phyloP scores from a whole-genome alignment of 176 grass and related monocot genomes.

The Miscanthus lutarioriparius region DNA sequence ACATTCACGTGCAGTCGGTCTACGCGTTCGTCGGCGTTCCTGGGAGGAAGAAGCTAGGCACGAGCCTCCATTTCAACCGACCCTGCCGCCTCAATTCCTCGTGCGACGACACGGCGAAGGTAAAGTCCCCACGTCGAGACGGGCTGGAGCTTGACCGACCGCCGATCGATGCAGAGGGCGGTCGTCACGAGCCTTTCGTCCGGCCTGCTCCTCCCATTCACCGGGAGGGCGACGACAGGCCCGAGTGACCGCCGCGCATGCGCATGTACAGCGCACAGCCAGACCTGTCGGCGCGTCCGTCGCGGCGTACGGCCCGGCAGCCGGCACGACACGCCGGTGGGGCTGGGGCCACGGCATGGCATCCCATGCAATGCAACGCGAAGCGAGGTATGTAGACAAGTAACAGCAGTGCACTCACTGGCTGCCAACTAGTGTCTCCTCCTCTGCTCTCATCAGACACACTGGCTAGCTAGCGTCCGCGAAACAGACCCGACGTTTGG shows the following conservation, averaged over 20 bases:
- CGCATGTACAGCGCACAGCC: neutral
- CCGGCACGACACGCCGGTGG: neutral
- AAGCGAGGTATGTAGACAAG: neutral
- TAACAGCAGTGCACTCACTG: neutral
- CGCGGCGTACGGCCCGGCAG: neutral
- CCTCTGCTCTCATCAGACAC: neutral
- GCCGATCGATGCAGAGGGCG: neutral
- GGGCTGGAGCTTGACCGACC: neutral
- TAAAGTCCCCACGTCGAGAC: too few species aligned
- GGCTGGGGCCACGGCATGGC: neutral
- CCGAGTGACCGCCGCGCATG: neutral
- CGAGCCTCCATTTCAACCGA: too few species aligned
- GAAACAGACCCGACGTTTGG: conserved; percentile 3
- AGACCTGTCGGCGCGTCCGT: neutral
- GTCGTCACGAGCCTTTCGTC: neutral
- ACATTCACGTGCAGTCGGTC: neutral
- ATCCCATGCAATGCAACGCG: neutral
- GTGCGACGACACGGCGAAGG: too few species aligned
- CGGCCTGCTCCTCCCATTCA: conserved; percentile 12
- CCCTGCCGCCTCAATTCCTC: too few species aligned
- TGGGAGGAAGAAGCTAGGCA: too few species aligned
- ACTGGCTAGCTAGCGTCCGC: neutral
- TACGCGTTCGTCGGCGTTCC: neutral
- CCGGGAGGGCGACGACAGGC: neutral
- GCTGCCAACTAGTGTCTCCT: neutral